These are phyloP conservation scores for Cercospora canescens DNA, from an alignment of 2,329 filamentous ascomycete species.

Conservation along the genomic window DNA sequence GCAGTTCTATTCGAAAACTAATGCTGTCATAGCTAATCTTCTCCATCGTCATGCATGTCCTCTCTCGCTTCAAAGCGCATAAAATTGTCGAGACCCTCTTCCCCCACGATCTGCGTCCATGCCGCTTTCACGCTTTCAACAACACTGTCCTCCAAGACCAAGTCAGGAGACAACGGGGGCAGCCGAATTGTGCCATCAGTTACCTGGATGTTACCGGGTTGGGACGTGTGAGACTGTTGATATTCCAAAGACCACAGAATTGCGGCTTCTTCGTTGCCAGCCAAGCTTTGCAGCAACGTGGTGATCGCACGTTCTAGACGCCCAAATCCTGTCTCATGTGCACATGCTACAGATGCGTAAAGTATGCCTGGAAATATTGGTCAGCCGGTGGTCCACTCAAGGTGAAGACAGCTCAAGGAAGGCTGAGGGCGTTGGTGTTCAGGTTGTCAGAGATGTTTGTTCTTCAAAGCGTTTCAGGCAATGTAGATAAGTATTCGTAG, in stretches of 20 bases:
- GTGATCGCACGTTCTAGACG: conserved; percentile 45
- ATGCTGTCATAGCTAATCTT: not conserved
- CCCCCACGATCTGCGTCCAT: conserved; percentile 66
- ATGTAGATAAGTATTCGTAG: conserved; percentile 99
- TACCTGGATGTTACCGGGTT: conserved; percentile 32
- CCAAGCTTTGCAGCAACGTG: conserved; percentile 43
- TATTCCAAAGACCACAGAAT: conserved; percentile 57
- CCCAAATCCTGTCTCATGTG: conserved; percentile 36
- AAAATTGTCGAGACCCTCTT: conserved; percentile 57
- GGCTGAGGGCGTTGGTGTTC: conserved; percentile 53
- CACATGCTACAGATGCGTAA: conserved; percentile 53
- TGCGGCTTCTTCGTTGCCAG: conserved; percentile 36
- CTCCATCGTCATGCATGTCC: conserved; percentile 21
- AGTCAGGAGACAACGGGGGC: conserved; percentile 58
- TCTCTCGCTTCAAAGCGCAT: conserved; percentile 70
- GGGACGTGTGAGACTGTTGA: conserved; percentile 43
- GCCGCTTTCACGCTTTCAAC: conserved; percentile 67
- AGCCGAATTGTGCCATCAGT: conserved; percentile 42
- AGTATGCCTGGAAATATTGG: conserved; percentile 52
- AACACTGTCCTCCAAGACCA: conserved; percentile 72
- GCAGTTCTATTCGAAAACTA: not conserved
- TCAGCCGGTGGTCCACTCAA: not conserved
- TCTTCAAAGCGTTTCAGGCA: conserved; percentile 96
- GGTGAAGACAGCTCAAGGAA: not conserved
- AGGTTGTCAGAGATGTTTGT: conserved; percentile 83